Percentiles rank a stretch among this genome's conserved stretches.
Evolutionary conservation across 495 filamentous ascomycete species (phyloP).

Genomic region (Terfezia claveryi): DNA sequence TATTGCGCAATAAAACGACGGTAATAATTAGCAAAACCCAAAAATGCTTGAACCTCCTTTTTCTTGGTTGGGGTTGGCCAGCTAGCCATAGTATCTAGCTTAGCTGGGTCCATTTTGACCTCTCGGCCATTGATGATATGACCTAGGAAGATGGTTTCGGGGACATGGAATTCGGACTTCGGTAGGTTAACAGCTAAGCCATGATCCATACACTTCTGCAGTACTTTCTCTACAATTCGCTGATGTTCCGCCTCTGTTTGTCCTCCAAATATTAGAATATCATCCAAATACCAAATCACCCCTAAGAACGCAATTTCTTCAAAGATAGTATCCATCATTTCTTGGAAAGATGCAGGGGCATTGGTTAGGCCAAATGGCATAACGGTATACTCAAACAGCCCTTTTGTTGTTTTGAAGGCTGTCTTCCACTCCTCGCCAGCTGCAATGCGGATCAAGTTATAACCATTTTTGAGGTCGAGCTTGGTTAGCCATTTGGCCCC

Average conservation of each 20-base stretch:
- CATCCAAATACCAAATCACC: slow-evolving; percentile 19
- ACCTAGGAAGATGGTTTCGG: slow-evolving; percentile 4
- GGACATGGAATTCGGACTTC: slow-evolving; percentile 4
- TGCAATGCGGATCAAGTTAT: slow-evolving; percentile 21
- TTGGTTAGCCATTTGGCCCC: slow-evolving; percentile 17
- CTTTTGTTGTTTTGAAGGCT: slow-evolving; percentile 17
- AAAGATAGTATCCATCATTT: slow-evolving; percentile 16
- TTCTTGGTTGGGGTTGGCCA: slow-evolving; percentile 5
- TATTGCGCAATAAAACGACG: background rate
- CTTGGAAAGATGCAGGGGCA: slow-evolving; percentile 15
- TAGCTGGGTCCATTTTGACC: slow-evolving; percentile 2
- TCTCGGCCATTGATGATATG: background rate
- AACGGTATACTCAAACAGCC: slow-evolving; percentile 18
- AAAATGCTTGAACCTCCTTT: slow-evolving; percentile 10
- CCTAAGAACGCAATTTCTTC: slow-evolving; percentile 8
- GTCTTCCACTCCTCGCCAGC: slow-evolving; percentile 20
- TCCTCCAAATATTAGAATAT: slow-evolving; percentile 20
- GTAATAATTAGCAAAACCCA: slow-evolving; percentile 12
- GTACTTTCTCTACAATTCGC: slow-evolving; percentile 6
- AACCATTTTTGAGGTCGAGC: slow-evolving; percentile 23
- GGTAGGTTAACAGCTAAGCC: background rate
- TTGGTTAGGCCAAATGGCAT: slow-evolving; percentile 20
- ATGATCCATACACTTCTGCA: background rate
- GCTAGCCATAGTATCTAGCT: slow-evolving; percentile 1
- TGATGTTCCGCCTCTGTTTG: slow-evolving; percentile 5